Evolutionary conservation across 306 rosid genomes (phyloP), one percentile per base, ranked within the genome.

Genomic region (apple (Malus domestica)): DNA sequence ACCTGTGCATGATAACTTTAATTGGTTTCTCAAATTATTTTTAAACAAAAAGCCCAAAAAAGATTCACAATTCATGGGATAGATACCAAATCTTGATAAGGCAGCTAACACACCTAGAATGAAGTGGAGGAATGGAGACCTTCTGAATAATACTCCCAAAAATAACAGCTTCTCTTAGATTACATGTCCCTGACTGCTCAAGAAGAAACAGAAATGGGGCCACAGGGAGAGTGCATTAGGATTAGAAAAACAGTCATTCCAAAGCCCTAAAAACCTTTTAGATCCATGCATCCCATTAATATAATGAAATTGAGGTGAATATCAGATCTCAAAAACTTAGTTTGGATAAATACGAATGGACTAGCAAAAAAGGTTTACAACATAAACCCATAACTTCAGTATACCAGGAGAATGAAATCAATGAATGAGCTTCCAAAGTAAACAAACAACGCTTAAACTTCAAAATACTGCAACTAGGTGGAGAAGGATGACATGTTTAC

Each of bases 91-190:
- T 23, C 38, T 42, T 40, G 51, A 18, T 16, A 32, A 33, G 29
- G 30, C 35, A 51, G 80, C 46, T 61, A 55, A 69, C 81, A 77
- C 83, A 93, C 98, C 97, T 90, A 81, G 98, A 95, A 89, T 95
- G 97, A 82, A 90, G 97, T 46, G 90, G 84, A 59, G 97, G 98
- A 87, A 92, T 89, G 64, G 97, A 86, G 71, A 87, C 86, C 82
- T 95, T 95, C 80, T 92, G 88, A 57, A 95, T 52, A 83, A 95
- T 82, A 85, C 98, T 92, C 57, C 98, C 98, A 76, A 92, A 57
- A 67, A 95, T 88, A 71, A 95, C 98, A 73, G 98, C 98, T 87
- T 95, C 98, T 82, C 97, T 90, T 64, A 90, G 86, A 79, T 83
- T 90, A 77, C 97, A 94, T 42, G 96, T 91, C 40, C 84, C 86